Evolutionary conservation across 257 asterid genomes (phyloP).

Genomic region (Haberlea rhodopensis): DNA sequence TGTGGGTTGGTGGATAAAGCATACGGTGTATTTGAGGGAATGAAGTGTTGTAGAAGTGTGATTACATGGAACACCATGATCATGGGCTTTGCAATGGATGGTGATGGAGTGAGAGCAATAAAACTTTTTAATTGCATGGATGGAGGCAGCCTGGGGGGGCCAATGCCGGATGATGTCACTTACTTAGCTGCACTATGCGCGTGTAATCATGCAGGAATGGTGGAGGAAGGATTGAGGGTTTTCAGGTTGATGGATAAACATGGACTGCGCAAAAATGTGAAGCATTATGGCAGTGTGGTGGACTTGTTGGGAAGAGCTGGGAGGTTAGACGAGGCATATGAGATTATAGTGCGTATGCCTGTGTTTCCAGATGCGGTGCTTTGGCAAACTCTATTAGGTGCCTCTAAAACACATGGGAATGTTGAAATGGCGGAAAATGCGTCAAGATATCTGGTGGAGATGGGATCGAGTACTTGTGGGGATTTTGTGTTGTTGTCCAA

Average conservation of each 20-base stretch:
- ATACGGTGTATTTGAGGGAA: conserved; percentile 41
- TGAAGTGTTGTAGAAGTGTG: conserved; percentile 48
- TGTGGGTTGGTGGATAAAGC: conserved; percentile 81
- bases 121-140: conserved; percentile 47
- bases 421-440: conserved; percentile 87
- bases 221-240: conserved; percentile 72
- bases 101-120: conserved; percentile 67
- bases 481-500: conserved; percentile 84
- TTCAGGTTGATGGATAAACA: conserved; percentile 55
- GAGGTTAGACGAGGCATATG: conserved; percentile 58
- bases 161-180: conserved; percentile 59
- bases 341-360: conserved; percentile 59
- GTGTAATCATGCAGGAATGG: conserved; percentile 93
- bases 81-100: conserved; percentile 85
- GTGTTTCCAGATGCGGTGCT: conserved; percentile 65
- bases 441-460: conserved; percentile 73
- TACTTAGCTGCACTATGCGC: conserved; percentile 78
- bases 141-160: conserved; percentile 26
- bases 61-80: conserved; percentile 96
- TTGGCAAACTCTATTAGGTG: conserved; percentile 88
- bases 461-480: conserved; percentile 81
- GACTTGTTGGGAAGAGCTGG: conserved; percentile 91
- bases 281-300: conserved; percentile 87
- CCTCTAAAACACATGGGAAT: conserved; percentile 66
- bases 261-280: conserved; percentile 53